A percentile compares a stretch with the other conserved stretches of the same genome.
These are phyloP conservation scores for Carex arenaria DNA, from an alignment of 202 grass and related monocot species.

Conservation along the genomic window DNA sequence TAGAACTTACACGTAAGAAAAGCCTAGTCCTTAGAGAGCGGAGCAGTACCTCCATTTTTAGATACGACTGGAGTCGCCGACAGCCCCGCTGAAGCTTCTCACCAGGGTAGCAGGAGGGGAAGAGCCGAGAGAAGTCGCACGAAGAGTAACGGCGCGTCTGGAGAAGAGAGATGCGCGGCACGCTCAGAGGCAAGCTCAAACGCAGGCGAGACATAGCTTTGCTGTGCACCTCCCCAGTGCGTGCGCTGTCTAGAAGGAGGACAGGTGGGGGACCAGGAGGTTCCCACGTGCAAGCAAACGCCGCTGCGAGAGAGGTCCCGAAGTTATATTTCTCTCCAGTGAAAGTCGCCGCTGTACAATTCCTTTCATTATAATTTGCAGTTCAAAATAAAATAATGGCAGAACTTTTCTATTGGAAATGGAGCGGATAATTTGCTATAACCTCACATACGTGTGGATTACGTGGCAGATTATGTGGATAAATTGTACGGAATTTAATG, in stretches of 20 bases:
- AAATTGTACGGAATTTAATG: too few species aligned
- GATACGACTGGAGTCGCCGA: not conserved
- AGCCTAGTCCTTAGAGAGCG: not conserved
- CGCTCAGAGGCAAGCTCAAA: not conserved
- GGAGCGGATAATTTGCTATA: not conserved
- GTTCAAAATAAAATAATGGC: not conserved
- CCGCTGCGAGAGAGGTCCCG: not conserved
- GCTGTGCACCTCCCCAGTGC: not conserved
- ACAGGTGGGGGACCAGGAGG: not conserved
- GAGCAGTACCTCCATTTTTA: slow-evolving; percentile 20
- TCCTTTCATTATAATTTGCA: not conserved
- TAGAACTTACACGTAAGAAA: slow-evolving; percentile 7
- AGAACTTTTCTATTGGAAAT: not conserved
- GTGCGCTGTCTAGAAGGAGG: not conserved
- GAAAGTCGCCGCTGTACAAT: not conserved
- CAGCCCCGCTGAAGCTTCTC: not conserved
- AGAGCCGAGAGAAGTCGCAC: not conserved
- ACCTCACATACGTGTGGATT: too few species aligned
- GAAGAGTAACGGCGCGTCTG: not conserved
- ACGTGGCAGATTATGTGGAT: too few species aligned
- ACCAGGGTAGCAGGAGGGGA: not conserved
- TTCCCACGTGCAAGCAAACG: not conserved
- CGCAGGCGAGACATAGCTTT: not conserved
- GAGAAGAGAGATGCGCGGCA: not conserved
- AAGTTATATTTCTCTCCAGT: not conserved